Evolutionary conservation across 2,329 filamentous ascomycete species (phyloP).

Genomic region (Aspergillus sclerotialis): DNA sequence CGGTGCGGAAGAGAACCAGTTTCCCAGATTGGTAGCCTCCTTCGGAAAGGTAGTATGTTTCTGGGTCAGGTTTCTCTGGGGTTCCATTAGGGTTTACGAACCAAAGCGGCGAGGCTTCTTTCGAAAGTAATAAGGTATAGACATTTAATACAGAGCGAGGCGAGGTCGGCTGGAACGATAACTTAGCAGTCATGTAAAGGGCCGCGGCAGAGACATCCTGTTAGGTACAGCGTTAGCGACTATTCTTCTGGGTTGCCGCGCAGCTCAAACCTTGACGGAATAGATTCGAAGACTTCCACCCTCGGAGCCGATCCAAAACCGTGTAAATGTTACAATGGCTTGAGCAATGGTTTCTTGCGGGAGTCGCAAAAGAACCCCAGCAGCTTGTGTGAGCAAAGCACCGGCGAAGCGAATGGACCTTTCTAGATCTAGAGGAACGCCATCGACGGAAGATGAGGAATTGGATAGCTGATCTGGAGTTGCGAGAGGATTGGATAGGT

Average conservation of each 20-base stretch:
- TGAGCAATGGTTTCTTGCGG: constrained; percentile 81
- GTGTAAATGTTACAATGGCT: constrained; percentile 71
- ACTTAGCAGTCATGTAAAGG: constrained; percentile 75
- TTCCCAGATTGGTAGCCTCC: constrained; percentile 61
- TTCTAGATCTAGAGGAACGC: constrained; percentile 35
- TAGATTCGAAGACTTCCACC: constrained; percentile 39
- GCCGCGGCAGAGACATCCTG: constrained; percentile 76
- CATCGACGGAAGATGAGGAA: constrained; percentile 39
- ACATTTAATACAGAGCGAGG: constrained; percentile 77
- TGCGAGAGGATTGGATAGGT: constrained; percentile 39
- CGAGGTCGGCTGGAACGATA: constrained; percentile 68
- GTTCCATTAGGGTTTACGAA: constrained; percentile 25
- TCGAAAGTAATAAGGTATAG: constrained; percentile 70
- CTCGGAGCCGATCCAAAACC: constrained; percentile 63
- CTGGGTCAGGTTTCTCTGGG: constrained; percentile 36
- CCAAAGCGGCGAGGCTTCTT: constrained; percentile 48
- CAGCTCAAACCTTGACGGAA: constrained; percentile 31
- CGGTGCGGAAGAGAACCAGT: constrained; percentile 60
- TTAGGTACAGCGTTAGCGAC: not conserved
- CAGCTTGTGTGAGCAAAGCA: constrained; percentile 39
- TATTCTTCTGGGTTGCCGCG: not conserved
- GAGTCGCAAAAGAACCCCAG: constrained; percentile 65
- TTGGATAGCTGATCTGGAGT: constrained; percentile 38
- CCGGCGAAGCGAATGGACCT: constrained; percentile 39
- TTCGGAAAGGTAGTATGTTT: constrained; percentile 65